phyloP scores from a whole-genome alignment of 2,329 filamentous ascomycete species.

The Exophiala lecanii-corni region DNA sequence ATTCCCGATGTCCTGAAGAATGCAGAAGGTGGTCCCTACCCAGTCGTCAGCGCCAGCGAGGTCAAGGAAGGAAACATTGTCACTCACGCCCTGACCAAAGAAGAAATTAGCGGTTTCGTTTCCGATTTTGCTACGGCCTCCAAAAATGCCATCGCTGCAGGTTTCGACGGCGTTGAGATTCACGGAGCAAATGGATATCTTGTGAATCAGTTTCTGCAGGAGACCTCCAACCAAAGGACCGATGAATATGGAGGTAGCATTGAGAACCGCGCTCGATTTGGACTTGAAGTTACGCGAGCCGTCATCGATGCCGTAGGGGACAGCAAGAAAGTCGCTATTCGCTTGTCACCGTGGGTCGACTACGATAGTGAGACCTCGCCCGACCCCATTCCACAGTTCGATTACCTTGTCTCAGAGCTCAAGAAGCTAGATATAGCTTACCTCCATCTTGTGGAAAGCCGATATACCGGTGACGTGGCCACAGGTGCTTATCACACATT shows the following conservation, averaged over 20 bases:
- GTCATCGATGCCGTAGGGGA: constrained; percentile 43
- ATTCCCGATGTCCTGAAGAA: constrained; percentile 25
- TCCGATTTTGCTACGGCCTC: constrained; percentile 40
- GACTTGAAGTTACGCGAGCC: constrained; percentile 49
- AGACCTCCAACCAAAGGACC: constrained; percentile 46
- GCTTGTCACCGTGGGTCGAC: constrained; percentile 40
- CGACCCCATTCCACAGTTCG: constrained; percentile 57
- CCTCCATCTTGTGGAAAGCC: constrained; percentile 51
- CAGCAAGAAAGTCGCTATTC: constrained; percentile 42
- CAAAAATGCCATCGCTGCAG: constrained; percentile 49
- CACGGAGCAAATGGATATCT: constrained; percentile 57
- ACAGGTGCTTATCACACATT: constrained; percentile 1
- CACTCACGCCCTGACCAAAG: constrained; percentile 32
- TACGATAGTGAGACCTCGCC: constrained; percentile 37
- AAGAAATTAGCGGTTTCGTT: constrained; percentile 36
- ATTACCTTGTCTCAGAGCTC: constrained; percentile 48
- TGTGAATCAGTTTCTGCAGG: constrained; percentile 50
- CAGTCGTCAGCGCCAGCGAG: constrained; percentile 9
- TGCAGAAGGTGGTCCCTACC: constrained; percentile 7
- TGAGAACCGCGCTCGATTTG: constrained; percentile 51
- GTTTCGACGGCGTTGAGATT: constrained; percentile 52
- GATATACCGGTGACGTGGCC: constrained; percentile 1
- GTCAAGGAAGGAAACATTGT: constrained; percentile 8
- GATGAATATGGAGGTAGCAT: constrained; percentile 49
- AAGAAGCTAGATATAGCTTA: constrained; percentile 52